These are phyloP conservation scores for Chlorella sorokiniana DNA, from an alignment of 139 green algal species.

Conservation along the genomic window DNA sequence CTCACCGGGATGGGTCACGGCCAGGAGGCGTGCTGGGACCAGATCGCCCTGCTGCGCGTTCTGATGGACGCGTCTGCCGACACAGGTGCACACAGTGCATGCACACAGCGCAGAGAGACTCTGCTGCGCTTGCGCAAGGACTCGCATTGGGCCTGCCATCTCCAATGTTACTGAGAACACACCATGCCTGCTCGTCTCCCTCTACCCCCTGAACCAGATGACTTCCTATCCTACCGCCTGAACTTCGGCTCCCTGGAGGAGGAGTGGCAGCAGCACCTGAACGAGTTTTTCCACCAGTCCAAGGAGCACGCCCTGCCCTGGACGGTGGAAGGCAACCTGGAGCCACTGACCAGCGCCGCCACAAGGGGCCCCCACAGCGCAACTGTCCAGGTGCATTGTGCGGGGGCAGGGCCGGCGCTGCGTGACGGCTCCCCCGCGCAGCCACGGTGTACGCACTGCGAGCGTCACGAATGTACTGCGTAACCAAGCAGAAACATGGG, in stretches of 20 bases:
- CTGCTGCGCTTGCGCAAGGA: not conserved
- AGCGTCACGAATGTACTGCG: no score
- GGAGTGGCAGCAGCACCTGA: not conserved
- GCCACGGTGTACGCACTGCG: no score
- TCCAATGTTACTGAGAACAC: not conserved
- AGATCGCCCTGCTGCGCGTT: not conserved
- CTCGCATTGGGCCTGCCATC: not conserved
- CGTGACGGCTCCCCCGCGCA: no score
- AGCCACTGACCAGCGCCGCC: not conserved
- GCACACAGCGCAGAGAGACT: no score
- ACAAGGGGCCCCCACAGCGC: not conserved
- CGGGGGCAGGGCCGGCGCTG: no score
- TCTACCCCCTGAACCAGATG: not conserved
- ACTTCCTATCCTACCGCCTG: not conserved
- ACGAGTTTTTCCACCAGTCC: constrained; percentile 5
- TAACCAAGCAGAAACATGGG: no score
- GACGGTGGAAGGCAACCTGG: constrained; percentile 12
- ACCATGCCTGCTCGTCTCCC: not conserved
- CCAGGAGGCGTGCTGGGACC: not conserved
- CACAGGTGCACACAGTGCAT: not conserved
- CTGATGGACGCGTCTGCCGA: not conserved
- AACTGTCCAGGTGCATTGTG: not conserved
- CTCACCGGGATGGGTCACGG: not conserved
- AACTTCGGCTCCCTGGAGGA: not conserved
- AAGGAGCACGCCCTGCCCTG: constrained; percentile 10